Evolutionary conservation across 768 basidiomycete species (phyloP).

Genomic region (Sporobolomyces roseus): DNA sequence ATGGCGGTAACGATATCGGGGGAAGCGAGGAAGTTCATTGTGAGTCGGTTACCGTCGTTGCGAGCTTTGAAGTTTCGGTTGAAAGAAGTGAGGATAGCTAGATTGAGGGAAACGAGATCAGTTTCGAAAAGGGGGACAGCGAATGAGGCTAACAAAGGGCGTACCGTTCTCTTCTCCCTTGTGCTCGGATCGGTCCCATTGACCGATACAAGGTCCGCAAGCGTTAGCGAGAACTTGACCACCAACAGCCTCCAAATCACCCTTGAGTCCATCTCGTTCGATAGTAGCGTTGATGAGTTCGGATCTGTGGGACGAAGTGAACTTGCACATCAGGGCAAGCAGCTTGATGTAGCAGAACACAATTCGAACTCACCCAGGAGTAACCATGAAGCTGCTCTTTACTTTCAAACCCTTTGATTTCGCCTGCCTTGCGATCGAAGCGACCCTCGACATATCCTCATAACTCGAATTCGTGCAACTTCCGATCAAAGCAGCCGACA

Average conservation of each 20-base stretch:
- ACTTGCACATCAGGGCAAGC: too few species aligned
- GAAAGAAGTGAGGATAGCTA: conserved; percentile 94
- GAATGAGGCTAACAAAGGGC: conserved; percentile 35
- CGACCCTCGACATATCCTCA: conserved; percentile 98
- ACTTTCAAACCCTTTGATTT: conserved; percentile 75
- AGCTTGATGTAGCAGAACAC: neutral
- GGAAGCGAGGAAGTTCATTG: conserved; percentile 88
- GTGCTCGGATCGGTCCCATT: conserved; percentile 90
- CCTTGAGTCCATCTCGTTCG: conserved; percentile 89
- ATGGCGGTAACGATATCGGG: conserved; percentile 89
- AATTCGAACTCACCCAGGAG: conserved; percentile 62
- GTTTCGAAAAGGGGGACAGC: too few species aligned
- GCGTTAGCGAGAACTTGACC: conserved; percentile 95
- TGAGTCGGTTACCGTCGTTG: conserved; percentile 89
- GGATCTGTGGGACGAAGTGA: conserved; percentile 53
- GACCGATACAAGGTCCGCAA: conserved; percentile 98
- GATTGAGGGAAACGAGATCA: neutral
- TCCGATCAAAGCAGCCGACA: conserved; percentile 95
- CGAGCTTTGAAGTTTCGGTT: conserved; percentile 93
- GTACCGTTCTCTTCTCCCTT: conserved; percentile 84
- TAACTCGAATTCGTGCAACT: conserved; percentile 99
- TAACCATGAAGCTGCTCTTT: conserved; percentile 95
- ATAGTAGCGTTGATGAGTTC: conserved; percentile 99
- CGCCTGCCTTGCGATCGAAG: conserved; percentile 87
- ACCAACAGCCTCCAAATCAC: conserved; percentile 77